A percentile compares a stretch with the other conserved stretches of the same genome.
These are phyloP conservation scores for Pseudofabraea citricarpa DNA, from an alignment of 2,329 filamentous ascomycete species.

Conservation along the genomic window DNA sequence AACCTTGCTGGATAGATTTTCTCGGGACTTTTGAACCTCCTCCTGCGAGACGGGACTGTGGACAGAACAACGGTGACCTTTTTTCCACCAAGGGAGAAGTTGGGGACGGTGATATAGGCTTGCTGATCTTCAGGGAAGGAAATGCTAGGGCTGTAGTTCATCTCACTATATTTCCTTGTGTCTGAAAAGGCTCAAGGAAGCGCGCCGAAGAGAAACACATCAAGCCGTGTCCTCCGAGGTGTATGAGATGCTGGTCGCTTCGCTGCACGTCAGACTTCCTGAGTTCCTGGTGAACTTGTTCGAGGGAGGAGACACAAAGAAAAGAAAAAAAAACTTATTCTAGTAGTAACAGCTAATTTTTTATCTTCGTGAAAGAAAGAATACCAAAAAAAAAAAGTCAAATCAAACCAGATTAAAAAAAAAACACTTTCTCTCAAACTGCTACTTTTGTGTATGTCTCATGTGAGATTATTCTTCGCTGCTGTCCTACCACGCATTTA, in stretches of 20 bases:
- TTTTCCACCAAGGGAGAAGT: conserved; percentile 1
- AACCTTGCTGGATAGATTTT: conserved; percentile 4
- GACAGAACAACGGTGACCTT: conserved; percentile 12
- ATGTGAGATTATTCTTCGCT: no score
- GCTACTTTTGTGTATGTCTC: no score
- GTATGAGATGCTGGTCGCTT: conserved; percentile 5
- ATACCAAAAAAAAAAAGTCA: conserved; percentile 1
- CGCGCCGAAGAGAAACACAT: neutral
- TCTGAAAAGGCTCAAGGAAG: neutral
- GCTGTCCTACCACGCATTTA: no score
- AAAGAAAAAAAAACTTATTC: neutral
- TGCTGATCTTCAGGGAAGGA: neutral
- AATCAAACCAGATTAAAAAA: neutral
- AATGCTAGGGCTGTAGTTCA: conserved; percentile 22
- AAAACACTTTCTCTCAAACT: neutral
- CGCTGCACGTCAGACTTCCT: neutral
- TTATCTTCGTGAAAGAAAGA: neutral
- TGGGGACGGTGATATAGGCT: conserved; percentile 4
- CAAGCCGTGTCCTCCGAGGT: neutral
- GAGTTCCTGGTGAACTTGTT: neutral
- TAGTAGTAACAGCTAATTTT: conserved; percentile 2
- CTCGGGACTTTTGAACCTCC: conserved; percentile 12
- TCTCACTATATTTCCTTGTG: conserved; percentile 24
- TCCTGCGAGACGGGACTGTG: conserved; percentile 12
- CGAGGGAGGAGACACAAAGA: neutral